Base-by-base conservation (phyloP, 169 alveolate species). In the Cryptosporidium baileyi region DNA sequence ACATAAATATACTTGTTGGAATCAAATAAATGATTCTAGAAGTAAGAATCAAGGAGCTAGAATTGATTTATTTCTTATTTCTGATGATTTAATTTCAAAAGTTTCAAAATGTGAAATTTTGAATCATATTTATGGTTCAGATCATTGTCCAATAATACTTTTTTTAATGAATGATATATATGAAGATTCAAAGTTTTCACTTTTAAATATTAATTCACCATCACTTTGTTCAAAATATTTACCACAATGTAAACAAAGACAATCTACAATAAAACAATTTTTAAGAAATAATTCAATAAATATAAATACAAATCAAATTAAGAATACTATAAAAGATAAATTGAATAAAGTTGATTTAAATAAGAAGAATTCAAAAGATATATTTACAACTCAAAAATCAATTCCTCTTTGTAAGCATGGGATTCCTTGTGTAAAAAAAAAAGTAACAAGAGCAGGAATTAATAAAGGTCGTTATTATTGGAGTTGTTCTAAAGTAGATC, bases 1-100 rank as follows among this genome's bases (percentile, higher is more conserved):
- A 2, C n/a, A 24, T 3, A 67, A 67, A 51, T 67, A 67, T 40
- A 67, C 82, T 9, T 67, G 82, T n/a, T 67, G 82, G 82, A 34
- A 24, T 40, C 82, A 67, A 19, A 49, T 51, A 45, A 67, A 67
- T 34, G 52, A 51, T 22, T 49, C 63, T 11, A 67, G 82, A 36
- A 47, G 19, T 52, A 67, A 15, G 30, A 67, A 67, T 24, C 82
- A 45, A 52, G 82, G 82, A 49, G 13, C 45, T 28, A 67, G 82
- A 52, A 67, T 67, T 30, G 82, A 67, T n/a, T 51, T 67, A 13
- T 49, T 67, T 67, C 82, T 67, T 6, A 6, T 52, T 47, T 67
- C 82, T 11, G 30, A 26, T 34, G 54, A 51, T 26, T 24, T 67
- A 28, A 2, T 45, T 8, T 63, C 61, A 1, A 19, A 30, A 24